These are phyloP conservation scores for Macrolepiota fuliginosa DNA, from an alignment of 768 basidiomycete genomes.

Conservation along the genomic window DNA sequence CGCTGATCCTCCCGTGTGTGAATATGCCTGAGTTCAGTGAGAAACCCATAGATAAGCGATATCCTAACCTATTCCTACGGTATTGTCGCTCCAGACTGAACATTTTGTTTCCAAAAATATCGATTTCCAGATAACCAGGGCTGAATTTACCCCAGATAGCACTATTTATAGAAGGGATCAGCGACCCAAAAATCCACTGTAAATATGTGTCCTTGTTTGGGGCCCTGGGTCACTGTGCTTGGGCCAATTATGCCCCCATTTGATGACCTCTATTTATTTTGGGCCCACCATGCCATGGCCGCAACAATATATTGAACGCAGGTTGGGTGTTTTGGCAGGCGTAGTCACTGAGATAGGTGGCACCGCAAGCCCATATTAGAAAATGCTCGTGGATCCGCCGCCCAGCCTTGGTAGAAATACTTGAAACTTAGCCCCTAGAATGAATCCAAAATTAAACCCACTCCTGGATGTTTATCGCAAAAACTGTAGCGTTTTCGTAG, in stretches of 20 bases:
- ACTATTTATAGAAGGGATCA: slow-evolving; percentile 1
- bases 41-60: no score
- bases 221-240: not conserved
- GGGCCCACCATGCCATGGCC: not conserved
- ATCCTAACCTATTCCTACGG: not conserved
- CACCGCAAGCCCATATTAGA: no score
- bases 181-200: not conserved
- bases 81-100: not conserved
- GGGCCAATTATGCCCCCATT: not conserved
- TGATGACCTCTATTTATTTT: not conserved
- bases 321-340: no score
- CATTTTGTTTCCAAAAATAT: not conserved
- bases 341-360: no score
- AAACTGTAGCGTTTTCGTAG: not conserved
- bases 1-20: no score
- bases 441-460: no score
- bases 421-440: no score
- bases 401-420: no score
- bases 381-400: no score
- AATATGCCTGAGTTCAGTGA: no score
- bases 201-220: slow-evolving; percentile 2
- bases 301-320: not conserved
- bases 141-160: not conserved
- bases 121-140: not conserved
- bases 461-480: not conserved